phyloP scores from a whole-genome alignment of 768 basidiomycete species.

The Naganishia vishniacii region DNA sequence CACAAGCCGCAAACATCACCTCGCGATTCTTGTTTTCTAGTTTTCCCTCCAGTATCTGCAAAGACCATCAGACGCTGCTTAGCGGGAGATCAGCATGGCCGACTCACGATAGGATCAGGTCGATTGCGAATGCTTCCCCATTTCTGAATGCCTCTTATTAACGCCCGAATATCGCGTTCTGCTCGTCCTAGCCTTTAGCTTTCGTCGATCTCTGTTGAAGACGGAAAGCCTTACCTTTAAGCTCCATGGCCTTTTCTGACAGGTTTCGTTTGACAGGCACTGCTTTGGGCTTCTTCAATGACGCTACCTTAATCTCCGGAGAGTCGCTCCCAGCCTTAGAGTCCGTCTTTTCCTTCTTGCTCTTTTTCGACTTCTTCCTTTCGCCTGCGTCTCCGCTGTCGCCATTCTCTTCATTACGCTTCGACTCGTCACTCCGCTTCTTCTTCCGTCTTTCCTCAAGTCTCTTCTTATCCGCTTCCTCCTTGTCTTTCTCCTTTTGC shows the following conservation, averaged over 20 bases:
- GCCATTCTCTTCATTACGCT: constrained; percentile 68
- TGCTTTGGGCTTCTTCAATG: constrained; percentile 40
- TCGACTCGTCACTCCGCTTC: constrained; percentile 65
- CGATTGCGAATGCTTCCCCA: constrained; percentile 96
- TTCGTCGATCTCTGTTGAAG: neutral
- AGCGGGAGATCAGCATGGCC: neutral
- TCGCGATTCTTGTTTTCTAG: constrained; percentile 88
- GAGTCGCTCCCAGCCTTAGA: constrained; percentile 7
- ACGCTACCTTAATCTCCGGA: neutral
- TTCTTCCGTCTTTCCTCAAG: constrained; percentile 60
- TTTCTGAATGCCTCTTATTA: constrained; percentile 88
- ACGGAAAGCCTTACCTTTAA: constrained; percentile 57
- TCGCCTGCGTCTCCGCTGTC: constrained; percentile 61
- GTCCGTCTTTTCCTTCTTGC: constrained; percentile 49
- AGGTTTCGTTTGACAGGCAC: constrained; percentile 74
- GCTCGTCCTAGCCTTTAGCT: neutral
- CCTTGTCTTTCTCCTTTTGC: constrained; percentile 63
- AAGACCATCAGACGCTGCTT: constrained; percentile 6
- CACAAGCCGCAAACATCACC: constrained; percentile 82
- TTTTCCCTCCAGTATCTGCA: constrained; percentile 78
- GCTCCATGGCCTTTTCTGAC: constrained; percentile 87
- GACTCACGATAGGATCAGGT: constrained; percentile 84
- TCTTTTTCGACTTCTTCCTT: constrained; percentile 62
- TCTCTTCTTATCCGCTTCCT: constrained; percentile 73
- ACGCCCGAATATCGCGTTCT: constrained; percentile 90